These are phyloP conservation scores for Brassica rapa DNA, from an alignment of 345 rosid genomes.

Conservation along the genomic window DNA sequence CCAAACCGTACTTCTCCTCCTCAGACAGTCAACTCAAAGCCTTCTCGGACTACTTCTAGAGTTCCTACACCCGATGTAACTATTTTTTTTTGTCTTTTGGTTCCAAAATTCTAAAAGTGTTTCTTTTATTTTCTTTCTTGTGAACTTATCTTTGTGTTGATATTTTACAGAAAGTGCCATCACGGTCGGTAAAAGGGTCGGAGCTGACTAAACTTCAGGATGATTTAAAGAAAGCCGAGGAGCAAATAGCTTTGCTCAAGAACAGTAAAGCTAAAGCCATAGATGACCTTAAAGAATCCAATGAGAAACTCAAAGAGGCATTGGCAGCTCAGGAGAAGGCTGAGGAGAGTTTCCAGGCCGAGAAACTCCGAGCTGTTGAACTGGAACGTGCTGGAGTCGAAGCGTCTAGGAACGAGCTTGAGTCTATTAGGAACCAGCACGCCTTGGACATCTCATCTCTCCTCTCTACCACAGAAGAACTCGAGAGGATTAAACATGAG, in stretches of 20 bases:
- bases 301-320: constrained; percentile 80
- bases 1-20: constrained; percentile 68
- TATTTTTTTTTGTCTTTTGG: neutral
- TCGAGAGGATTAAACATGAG: constrained; percentile 73
- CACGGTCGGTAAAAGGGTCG: constrained; percentile 56
- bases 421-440: constrained; percentile 74
- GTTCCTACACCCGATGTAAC: constrained; percentile 68
- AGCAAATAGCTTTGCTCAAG: constrained; percentile 64
- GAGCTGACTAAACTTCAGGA: constrained; percentile 70
- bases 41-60: constrained; percentile 54
- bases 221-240: constrained; percentile 81
- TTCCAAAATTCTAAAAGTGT: neutral
- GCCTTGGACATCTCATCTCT: constrained; percentile 80
- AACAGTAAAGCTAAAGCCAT: constrained; percentile 71
- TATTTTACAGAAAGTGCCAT: constrained; percentile 53
- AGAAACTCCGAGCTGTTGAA: constrained; percentile 86
- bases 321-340: constrained; percentile 88
- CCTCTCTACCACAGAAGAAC: constrained; percentile 73
- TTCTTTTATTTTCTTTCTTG: neutral
- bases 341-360: constrained; percentile 74
- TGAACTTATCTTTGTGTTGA: neutral
- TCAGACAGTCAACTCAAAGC: constrained; percentile 62
- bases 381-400: constrained; percentile 79
- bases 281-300: constrained; percentile 72
- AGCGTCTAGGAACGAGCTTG: constrained; percentile 71